Evolutionary conservation across 2,329 filamentous ascomycete genomes (phyloP).

Genomic region (Fusarium sp.): DNA sequence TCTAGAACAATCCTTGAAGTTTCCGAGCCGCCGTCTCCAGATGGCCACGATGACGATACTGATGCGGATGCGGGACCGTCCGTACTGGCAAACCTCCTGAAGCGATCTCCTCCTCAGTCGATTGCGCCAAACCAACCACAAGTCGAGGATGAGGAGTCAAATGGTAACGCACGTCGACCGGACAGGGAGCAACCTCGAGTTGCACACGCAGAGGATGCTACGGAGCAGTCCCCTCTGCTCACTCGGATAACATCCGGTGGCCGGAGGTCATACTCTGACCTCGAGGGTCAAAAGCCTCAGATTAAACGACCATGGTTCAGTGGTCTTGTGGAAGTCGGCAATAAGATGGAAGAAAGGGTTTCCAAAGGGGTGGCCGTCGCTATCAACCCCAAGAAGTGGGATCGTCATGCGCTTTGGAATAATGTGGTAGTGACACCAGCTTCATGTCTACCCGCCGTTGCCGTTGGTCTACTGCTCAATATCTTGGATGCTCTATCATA

Average conservation of each 20-base stretch:
- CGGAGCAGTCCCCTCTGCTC: conserved; percentile 60
- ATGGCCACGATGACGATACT: conserved; percentile 16
- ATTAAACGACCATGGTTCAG: conserved; percentile 46
- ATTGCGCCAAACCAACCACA: conserved; percentile 29
- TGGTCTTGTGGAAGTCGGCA: conserved; percentile 43
- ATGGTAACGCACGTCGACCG: conserved; percentile 11
- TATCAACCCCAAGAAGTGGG: conserved; percentile 75
- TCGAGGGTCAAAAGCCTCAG: conserved; percentile 60
- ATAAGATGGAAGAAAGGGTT: conserved; percentile 45
- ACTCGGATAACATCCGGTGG: conserved; percentile 44
- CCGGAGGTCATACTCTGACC: conserved; percentile 48
- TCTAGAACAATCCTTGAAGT: conserved; percentile 68
- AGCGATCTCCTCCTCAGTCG: conserved; percentile 56
- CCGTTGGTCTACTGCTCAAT: conserved; percentile 88
- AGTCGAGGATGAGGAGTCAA: conserved; percentile 8
- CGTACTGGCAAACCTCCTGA: conserved; percentile 59
- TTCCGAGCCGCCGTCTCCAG: conserved; percentile 55
- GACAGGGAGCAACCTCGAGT: conserved; percentile 15
- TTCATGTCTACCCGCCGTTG: conserved; percentile 81
- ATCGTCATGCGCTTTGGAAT: conserved; percentile 70
- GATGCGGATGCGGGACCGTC: conserved; percentile 47
- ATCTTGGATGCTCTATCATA: conserved; percentile 95
- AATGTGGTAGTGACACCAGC: conserved; percentile 71
- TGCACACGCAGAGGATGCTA: conserved; percentile 30
- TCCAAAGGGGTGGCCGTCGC: conserved; percentile 47